phyloP scores from a whole-genome alignment of 2,329 filamentous ascomycete genomes.

The Aureobasidium zeae region DNA sequence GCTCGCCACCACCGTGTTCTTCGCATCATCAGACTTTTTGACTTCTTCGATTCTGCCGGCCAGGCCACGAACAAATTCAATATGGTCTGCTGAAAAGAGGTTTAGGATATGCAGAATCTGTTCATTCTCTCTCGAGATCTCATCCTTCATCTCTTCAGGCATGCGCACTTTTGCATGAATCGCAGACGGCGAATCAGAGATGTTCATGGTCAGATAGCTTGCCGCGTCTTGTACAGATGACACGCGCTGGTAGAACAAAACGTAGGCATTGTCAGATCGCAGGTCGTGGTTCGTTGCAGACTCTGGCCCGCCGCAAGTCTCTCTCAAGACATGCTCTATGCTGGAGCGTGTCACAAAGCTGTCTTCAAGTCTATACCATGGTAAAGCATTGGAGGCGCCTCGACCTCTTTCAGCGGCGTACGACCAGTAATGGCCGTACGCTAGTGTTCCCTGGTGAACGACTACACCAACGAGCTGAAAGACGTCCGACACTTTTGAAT shows the following conservation, averaged over 20 bases:
- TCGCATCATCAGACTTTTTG: constrained; percentile 34
- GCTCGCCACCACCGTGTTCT: constrained; percentile 32
- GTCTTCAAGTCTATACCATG: constrained; percentile 93
- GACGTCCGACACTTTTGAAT: constrained; percentile 54
- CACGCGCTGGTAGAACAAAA: constrained; percentile 90
- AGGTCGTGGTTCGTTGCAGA: not conserved
- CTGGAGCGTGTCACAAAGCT: constrained; percentile 72
- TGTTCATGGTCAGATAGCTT: not conserved
- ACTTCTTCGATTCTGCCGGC: constrained; percentile 48
- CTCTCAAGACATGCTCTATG: constrained; percentile 58
- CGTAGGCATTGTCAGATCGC: constrained; percentile 65
- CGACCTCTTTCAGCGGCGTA: constrained; percentile 48
- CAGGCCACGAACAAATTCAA: constrained; percentile 55
- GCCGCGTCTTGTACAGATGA: constrained; percentile 45
- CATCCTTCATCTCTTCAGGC: constrained; percentile 37
- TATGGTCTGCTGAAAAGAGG: constrained; percentile 64
- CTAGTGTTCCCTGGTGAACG: constrained; percentile 84
- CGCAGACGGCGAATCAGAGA: not conserved
- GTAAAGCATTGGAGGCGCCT: not conserved
- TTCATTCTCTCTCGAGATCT: constrained; percentile 65
- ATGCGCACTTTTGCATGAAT: constrained; percentile 42
- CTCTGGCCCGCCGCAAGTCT: constrained; percentile 55
- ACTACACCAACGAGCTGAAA: constrained; percentile 95
- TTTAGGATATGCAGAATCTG: constrained; percentile 66
- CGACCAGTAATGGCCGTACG: constrained; percentile 95